Evolutionary conservation across 176 grass and related monocot species (phyloP).

Genomic region (Carex myosuroides): DNA sequence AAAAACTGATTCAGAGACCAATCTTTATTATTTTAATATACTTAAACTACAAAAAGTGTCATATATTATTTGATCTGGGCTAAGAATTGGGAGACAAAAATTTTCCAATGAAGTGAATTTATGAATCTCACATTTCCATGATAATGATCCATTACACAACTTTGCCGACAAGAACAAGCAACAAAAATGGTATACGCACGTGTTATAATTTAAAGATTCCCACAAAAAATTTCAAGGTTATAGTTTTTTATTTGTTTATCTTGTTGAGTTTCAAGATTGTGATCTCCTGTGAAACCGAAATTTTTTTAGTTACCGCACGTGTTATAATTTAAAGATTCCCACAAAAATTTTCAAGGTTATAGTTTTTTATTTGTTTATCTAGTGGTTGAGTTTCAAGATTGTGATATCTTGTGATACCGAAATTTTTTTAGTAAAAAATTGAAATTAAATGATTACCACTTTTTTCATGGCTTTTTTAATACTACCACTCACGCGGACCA

Average conservation of each 20-base stretch:
- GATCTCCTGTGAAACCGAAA: background rate
- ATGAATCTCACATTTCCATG: background rate
- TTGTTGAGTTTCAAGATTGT: background rate
- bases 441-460: too few species aligned
- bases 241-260: background rate
- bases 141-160: background rate
- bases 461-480: too few species aligned
- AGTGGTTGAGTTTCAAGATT: background rate
- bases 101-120: background rate
- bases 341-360: background rate
- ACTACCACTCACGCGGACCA: too few species aligned
- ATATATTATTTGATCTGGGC: background rate
- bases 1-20: background rate
- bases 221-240: background rate
- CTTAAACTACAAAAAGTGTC: background rate
- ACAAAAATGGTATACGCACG: background rate
- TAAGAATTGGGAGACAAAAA: background rate
- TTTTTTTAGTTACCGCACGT: background rate
- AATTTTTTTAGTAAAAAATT: too few species aligned
- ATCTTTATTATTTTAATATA: background rate
- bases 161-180: background rate
- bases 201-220: background rate
- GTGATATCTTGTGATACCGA: background rate
- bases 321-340: background rate
- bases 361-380: background rate